Conservation (phyloP, 225 moss, liverwort and hornwort species). For the Pseudisothecium myosuroides region DNA sequence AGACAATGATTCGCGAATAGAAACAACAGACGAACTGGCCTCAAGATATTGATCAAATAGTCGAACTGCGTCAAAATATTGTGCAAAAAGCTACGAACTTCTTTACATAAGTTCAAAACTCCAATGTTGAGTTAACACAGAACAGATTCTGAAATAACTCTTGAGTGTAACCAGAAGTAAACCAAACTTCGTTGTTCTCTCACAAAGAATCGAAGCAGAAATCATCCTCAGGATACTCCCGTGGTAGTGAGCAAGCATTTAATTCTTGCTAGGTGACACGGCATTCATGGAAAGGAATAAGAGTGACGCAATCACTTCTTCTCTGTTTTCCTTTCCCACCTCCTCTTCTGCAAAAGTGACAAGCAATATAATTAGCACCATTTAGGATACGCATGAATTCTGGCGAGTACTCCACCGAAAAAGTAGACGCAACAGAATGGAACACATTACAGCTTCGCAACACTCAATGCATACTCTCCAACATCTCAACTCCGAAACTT, state of each 20-base stretch:
- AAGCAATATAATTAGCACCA: not conserved
- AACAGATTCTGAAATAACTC: not conserved
- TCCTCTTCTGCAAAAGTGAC: constrained; percentile 27
- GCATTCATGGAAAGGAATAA: not conserved
- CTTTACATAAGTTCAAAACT: not conserved
- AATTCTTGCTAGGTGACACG: not conserved
- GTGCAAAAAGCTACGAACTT: not conserved
- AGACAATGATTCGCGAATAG: not conserved
- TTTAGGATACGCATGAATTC: not conserved
- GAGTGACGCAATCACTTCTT: constrained; percentile 1
- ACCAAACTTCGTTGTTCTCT: not conserved
- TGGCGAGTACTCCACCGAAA: not conserved
- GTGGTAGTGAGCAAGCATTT: not conserved
- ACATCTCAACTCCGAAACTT: not conserved
- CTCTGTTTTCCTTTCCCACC: constrained; percentile 23
- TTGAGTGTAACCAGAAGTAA: not conserved
- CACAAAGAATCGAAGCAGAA: not conserved
- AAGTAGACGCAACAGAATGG: not conserved
- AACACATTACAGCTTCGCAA: not conserved
- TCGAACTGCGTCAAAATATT: not conserved
- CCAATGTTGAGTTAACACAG: not conserved
- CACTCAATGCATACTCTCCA: not conserved
- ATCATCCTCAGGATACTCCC: not conserved
- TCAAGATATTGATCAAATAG: not conserved
- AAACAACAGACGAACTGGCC: not conserved